phyloP scores from a whole-genome alignment of 495 filamentous ascomycete genomes.

The Podospora conica region DNA sequence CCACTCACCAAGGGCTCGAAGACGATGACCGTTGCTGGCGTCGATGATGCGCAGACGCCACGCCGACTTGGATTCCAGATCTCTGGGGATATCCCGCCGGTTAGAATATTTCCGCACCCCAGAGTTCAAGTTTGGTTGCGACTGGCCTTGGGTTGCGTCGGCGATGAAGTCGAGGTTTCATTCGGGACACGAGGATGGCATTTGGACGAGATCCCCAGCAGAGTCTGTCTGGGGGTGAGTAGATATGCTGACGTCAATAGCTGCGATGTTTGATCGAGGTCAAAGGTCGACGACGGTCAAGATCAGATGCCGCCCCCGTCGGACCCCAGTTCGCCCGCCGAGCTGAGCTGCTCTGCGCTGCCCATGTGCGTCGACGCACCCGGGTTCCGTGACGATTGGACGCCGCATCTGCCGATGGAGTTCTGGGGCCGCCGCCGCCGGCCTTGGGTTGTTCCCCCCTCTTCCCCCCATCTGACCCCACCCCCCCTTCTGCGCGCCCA shows the following conservation, averaged over 20 bases:
- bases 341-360: not conserved
- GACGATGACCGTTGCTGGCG: not conserved
- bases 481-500: slow-evolving; percentile 1
- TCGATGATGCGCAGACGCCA: not conserved
- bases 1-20: not conserved
- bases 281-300: no score
- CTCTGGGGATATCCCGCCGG: not conserved
- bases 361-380: not conserved
- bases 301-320: not conserved
- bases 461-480: slow-evolving; percentile 2
- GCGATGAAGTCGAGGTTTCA: not conserved
- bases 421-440: slow-evolving; percentile 15
- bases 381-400: slow-evolving; percentile 22
- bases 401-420: slow-evolving; percentile 30
- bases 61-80: not conserved
- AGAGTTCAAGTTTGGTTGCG: not conserved
- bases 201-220: no score
- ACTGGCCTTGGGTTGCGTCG: not conserved
- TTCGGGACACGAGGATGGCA: not conserved
- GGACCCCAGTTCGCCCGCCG: not conserved
- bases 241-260: not conserved
- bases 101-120: not conserved
- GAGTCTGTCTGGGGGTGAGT: no score
- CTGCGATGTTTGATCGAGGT: not conserved
- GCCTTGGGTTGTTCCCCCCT: slow-evolving; percentile 13